phyloP scores from a whole-genome alignment of 768 basidiomycete genomes.

The Lyophyllum atratum region DNA sequence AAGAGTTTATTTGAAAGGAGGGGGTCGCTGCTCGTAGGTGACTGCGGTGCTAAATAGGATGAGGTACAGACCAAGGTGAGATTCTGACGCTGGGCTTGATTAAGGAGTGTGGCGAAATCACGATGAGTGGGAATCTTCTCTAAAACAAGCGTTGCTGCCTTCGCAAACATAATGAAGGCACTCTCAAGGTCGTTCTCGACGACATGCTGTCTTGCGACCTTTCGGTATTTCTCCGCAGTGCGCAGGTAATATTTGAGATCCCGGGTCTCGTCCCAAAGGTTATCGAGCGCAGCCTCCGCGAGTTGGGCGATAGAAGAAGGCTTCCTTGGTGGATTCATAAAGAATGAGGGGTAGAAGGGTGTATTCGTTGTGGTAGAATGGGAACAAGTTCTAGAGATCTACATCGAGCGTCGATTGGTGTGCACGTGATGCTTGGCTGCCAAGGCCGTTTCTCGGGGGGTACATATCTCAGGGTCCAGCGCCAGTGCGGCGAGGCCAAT shows the following conservation, averaged over 20 bases:
- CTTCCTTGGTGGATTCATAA: neutral
- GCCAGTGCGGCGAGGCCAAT: too few relatives aligned
- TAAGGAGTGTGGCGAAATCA: constrained; percentile 62
- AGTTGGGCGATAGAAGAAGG: constrained; percentile 69
- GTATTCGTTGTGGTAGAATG: neutral
- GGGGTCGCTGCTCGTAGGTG: neutral
- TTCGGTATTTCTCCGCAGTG: constrained; percentile 62
- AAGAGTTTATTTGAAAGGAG: neutral
- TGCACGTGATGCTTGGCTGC: neutral
- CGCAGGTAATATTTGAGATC: constrained; percentile 70
- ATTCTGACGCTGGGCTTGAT: constrained; percentile 60
- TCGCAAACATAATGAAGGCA: constrained; percentile 74
- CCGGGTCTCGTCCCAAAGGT: constrained; percentile 56
- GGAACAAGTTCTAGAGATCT: neutral
- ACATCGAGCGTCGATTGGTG: neutral
- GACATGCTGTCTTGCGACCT: constrained; percentile 48
- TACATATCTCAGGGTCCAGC: too few relatives aligned
- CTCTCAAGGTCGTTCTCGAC: constrained; percentile 60
- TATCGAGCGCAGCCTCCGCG: constrained; percentile 57
- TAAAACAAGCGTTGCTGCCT: constrained; percentile 74
- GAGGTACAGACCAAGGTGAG: constrained; percentile 62
- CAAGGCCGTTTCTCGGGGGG: too few relatives aligned
- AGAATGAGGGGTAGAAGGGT: neutral
- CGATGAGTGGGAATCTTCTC: constrained; percentile 77
- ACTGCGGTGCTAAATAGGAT: neutral